Evolutionary conservation across 140 eudicot genomes (phyloP).

Genomic region (Stevia rebaudiana): DNA sequence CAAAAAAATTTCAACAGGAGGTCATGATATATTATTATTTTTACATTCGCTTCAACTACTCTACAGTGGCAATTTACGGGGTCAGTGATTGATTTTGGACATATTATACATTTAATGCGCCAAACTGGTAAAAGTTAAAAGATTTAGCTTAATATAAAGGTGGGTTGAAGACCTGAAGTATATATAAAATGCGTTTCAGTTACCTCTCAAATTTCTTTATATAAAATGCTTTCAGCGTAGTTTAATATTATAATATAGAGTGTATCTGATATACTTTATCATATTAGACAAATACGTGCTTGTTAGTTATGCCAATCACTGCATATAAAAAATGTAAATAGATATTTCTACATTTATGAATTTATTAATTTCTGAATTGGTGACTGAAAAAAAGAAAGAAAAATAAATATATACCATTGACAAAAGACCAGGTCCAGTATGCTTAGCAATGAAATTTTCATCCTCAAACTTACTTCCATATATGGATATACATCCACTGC

Average conservation of each 20-base stretch:
- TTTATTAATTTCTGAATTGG: too few species aligned
- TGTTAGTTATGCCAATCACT: not conserved
- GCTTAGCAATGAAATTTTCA: slow-evolving; percentile 93
- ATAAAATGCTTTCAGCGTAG: not conserved
- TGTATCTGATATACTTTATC: not conserved
- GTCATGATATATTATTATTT: too few species aligned
- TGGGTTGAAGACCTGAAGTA: not conserved
- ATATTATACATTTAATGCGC: too few species aligned
- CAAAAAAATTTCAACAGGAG: too few species aligned
- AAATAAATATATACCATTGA: slow-evolving; percentile 60
- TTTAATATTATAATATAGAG: too few species aligned
- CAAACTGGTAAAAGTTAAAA: not conserved
- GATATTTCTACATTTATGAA: not conserved
- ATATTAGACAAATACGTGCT: not conserved
- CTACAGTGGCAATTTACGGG: too few species aligned
- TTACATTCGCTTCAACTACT: too few species aligned
- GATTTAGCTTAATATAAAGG: not conserved
- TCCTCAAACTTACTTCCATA: slow-evolving; percentile 97
- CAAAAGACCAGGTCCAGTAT: slow-evolving; percentile 94
- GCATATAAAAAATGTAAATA: not conserved
- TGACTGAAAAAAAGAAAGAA: slow-evolving; percentile 9
- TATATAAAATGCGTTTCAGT: not conserved
- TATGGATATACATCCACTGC: slow-evolving; percentile 81
- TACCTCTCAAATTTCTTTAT: not conserved
- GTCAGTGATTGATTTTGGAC: too few species aligned